Evolutionary conservation across 2,329 filamentous ascomycete genomes (phyloP).

Genomic region (Aspergillus sp.): DNA sequence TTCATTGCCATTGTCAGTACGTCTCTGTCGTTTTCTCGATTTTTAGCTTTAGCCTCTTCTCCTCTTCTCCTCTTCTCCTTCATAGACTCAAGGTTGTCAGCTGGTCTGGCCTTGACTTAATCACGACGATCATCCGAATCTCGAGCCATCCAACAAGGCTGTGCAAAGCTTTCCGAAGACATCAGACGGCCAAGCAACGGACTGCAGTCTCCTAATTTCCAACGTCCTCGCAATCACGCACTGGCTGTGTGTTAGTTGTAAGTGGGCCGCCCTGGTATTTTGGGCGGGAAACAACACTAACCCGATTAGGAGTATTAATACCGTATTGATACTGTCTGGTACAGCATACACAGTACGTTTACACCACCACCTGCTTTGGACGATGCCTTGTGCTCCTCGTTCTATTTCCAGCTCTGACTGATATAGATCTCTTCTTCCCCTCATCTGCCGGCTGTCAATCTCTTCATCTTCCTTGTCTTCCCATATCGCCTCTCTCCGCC

Average conservation of each 20-base stretch:
- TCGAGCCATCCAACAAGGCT: background rate
- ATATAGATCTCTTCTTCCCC: background rate
- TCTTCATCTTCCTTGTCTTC: no score
- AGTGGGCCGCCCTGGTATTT: slow-evolving; percentile 19
- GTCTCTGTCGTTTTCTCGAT: no score
- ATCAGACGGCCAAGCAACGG: background rate
- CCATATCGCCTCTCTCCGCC: no score
- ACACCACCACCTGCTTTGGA: background rate
- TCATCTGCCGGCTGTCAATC: background rate
- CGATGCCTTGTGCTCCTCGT: background rate
- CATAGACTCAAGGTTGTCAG: slow-evolving; percentile 7
- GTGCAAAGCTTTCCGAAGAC: background rate
- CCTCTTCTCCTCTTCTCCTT: background rate
- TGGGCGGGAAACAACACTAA: slow-evolving; percentile 8
- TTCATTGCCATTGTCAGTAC: no score
- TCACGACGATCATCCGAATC: background rate
- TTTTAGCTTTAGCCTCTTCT: no score
- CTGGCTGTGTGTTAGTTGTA: slow-evolving; percentile 7
- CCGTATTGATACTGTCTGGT: slow-evolving; percentile 15
- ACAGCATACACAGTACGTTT: slow-evolving; percentile 8
- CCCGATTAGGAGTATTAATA: background rate
- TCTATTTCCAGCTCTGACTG: background rate
- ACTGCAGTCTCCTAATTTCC: background rate
- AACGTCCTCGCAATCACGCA: background rate
- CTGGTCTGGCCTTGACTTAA: slow-evolving; percentile 7